Conservation (phyloP, 2,329 filamentous ascomycete species). For the Diplodia sapinea region DNA sequence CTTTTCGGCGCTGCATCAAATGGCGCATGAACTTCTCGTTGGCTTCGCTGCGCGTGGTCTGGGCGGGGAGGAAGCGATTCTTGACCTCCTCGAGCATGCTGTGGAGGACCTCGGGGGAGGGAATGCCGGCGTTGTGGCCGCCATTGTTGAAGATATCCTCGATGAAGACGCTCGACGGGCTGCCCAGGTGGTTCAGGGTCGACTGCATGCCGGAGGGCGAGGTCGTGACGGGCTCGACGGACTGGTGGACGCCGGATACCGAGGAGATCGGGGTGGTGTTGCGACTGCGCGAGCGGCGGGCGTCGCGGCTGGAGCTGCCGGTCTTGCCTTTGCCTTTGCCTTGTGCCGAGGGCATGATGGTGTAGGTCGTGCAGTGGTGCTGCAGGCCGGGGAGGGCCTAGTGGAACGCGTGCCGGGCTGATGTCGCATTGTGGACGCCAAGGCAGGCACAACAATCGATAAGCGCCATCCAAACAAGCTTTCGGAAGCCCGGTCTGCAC, state of each 20-base stretch:
- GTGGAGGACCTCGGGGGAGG: constrained; percentile 68
- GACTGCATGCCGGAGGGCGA: constrained; percentile 69
- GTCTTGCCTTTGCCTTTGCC: constrained; percentile 61
- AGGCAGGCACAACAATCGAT: constrained; percentile 27
- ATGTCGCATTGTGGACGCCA: constrained; percentile 26
- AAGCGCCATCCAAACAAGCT: constrained; percentile 23
- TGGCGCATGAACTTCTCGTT: constrained; percentile 78
- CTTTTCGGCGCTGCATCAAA: constrained; percentile 69
- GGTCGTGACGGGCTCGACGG: constrained; percentile 46
- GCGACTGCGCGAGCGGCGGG: constrained; percentile 70
- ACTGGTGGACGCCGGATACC: constrained; percentile 53
- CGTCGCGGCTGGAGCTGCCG: constrained; percentile 41
- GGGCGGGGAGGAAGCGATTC: constrained; percentile 53
- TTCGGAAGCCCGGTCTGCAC: constrained; percentile 14
- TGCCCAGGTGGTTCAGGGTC: constrained; percentile 58
- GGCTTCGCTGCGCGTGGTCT: constrained; percentile 62
- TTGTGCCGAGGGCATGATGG: constrained; percentile 48
- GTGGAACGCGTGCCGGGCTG: constrained; percentile 31
- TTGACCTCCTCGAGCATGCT: constrained; percentile 71
- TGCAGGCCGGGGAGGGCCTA: constrained; percentile 32
- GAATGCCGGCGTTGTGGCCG: constrained; percentile 57
- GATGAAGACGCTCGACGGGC: constrained; percentile 65
- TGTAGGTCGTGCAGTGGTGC: constrained; percentile 20
- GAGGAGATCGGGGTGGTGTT: constrained; percentile 75
- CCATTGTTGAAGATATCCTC: constrained; percentile 73